Evolutionary conservation across 2,329 filamentous ascomycete species (phyloP).

Genomic region (Fusarium pininemorale): DNA sequence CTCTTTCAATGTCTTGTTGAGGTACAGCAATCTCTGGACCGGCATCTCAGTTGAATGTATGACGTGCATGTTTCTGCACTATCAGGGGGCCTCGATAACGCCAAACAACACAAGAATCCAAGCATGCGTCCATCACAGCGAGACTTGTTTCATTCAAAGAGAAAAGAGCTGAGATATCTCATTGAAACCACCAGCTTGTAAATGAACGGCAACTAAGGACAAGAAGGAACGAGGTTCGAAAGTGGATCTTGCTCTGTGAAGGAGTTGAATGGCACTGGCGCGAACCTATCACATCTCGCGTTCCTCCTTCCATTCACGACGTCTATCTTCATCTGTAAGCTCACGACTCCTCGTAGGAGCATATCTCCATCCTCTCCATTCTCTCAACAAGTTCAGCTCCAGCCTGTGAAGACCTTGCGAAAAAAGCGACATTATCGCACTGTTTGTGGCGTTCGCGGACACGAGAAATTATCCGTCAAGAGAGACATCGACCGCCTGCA

Average conservation of each 20-base stretch:
- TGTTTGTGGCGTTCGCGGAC: neutral
- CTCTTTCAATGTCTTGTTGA: neutral
- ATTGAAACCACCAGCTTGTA: neutral
- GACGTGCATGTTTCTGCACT: neutral
- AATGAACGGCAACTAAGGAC: neutral
- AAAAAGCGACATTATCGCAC: neutral
- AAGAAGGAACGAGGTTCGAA: neutral
- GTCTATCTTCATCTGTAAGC: neutral
- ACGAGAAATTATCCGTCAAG: slow-evolving; percentile 2
- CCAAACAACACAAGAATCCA: neutral
- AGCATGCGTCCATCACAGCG: neutral
- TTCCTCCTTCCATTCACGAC: slow-evolving; percentile 8
- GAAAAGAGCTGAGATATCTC: neutral
- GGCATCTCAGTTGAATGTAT: neutral
- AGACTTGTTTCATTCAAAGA: neutral
- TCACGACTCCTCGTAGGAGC: neutral
- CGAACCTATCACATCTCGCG: slow-evolving; percentile 5
- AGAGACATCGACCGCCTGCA: neutral
- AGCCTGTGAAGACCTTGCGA: neutral
- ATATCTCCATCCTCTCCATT: neutral
- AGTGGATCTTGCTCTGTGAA: slow-evolving; percentile 4
- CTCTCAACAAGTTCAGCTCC: neutral
- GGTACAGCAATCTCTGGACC: neutral
- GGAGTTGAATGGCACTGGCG: neutral
- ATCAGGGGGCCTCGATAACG: neutral